These are phyloP conservation scores for Pleurotus giganteus DNA, from an alignment of 768 basidiomycete species.

Conservation along the genomic window DNA sequence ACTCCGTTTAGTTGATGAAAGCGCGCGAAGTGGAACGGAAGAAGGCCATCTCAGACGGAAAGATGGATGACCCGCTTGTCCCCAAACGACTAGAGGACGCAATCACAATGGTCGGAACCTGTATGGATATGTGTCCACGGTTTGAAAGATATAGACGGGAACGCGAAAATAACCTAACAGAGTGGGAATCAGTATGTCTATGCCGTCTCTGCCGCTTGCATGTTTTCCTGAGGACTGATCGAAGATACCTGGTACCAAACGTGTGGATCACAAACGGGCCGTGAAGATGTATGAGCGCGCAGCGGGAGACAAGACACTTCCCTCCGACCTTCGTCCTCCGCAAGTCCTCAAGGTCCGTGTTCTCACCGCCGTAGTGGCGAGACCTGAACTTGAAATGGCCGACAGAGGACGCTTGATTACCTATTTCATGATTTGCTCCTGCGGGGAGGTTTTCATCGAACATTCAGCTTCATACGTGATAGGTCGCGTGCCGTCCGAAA, in stretches of 20 bases:
- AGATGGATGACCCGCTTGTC: slow-evolving; percentile 84
- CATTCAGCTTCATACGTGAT: slow-evolving; percentile 88
- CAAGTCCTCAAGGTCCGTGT: slow-evolving; percentile 67
- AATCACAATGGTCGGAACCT: slow-evolving; percentile 91
- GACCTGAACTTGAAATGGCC: slow-evolving; percentile 2
- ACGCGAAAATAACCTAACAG: slow-evolving; percentile 82
- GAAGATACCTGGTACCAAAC: slow-evolving; percentile 78
- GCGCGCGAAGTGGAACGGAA: slow-evolving; percentile 70
- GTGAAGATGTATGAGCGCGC: slow-evolving; percentile 96
- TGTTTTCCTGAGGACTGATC: slow-evolving; percentile 29
- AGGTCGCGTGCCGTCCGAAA: slow-evolving; percentile 86
- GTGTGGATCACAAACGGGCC: slow-evolving; percentile 81
- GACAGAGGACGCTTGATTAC: slow-evolving; percentile 85
- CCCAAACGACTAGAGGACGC: slow-evolving; percentile 84
- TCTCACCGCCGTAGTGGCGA: not conserved
- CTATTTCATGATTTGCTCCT: slow-evolving; percentile 82
- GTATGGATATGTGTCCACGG: slow-evolving; percentile 90
- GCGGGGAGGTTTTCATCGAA: slow-evolving; percentile 61
- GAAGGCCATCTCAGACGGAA: slow-evolving; percentile 74
- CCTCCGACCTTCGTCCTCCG: slow-evolving; percentile 91
- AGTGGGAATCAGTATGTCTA: slow-evolving; percentile 80
- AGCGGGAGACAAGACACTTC: slow-evolving; percentile 87
- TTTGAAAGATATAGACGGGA: slow-evolving; percentile 92
- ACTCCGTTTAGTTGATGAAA: slow-evolving; percentile 57
- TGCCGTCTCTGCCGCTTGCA: slow-evolving; percentile 13